Conservation (phyloP, 805 yeast genomes). For the Yarrowia porcina region DNA sequence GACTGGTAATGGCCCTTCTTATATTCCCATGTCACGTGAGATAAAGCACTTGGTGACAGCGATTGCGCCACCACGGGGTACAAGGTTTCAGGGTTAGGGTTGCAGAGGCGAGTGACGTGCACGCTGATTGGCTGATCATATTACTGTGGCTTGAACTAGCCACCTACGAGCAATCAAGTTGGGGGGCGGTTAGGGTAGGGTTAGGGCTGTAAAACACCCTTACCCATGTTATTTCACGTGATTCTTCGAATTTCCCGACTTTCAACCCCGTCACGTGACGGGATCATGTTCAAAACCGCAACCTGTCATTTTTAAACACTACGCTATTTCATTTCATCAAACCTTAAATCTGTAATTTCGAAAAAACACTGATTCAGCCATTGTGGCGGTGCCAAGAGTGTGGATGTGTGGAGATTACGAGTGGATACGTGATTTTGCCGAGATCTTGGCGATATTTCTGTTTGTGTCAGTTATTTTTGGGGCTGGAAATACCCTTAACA, state of each 20-base stretch:
- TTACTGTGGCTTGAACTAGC: not conserved
- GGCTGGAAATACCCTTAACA: not conserved
- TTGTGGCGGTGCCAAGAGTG: not conserved
- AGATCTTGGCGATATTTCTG: not conserved
- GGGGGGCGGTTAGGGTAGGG: not conserved
- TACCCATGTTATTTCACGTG: too few species aligned
- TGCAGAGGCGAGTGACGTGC: not conserved
- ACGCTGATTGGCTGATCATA: not conserved
- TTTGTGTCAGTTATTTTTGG: not conserved
- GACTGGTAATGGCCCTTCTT: not conserved
- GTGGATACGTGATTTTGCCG: not conserved
- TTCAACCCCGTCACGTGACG: not conserved
- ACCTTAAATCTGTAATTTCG: too few species aligned
- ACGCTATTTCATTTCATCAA: too few species aligned
- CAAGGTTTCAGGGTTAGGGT: not conserved
- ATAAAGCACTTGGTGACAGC: constrained; percentile 4
- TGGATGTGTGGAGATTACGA: not conserved
- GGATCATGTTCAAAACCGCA: not conserved
- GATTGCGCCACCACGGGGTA: not conserved
- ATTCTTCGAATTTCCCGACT: not conserved
- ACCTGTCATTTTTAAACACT: too few species aligned
- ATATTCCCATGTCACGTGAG: not conserved
- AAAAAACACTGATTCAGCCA: not conserved
- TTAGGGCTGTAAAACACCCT: not conserved
- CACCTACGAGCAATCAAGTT: not conserved